Percentiles rank a stretch among this genome's conserved stretches.
phyloP scores from a whole-genome alignment of 1,284 basidiomycete genomes.

The Irpex rosettiformis region DNA sequence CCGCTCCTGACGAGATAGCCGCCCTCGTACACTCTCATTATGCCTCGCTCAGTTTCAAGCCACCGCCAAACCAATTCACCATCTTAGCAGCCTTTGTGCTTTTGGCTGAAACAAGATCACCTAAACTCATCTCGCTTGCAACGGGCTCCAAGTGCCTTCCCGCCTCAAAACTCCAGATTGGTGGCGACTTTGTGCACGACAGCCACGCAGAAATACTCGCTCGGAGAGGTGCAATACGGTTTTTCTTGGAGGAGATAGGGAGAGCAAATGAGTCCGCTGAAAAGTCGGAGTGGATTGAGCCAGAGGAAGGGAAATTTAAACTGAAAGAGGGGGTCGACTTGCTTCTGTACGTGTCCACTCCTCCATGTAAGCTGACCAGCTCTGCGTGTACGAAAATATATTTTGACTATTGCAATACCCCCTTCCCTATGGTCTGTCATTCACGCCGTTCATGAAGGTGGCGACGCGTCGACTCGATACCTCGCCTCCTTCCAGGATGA shows the following conservation, averaged over 20 bases:
- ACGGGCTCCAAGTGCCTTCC: slow-evolving; percentile 91
- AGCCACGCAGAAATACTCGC: slow-evolving; percentile 90
- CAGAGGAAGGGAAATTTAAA: slow-evolving; percentile 39
- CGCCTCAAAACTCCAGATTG: slow-evolving; percentile 50
- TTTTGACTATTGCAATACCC: slow-evolving; percentile 7
- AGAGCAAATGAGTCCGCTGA: slow-evolving; percentile 11
- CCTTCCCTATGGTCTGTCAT: not conserved
- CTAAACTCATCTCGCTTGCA: slow-evolving; percentile 66
- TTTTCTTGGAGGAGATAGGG: slow-evolving; percentile 71
- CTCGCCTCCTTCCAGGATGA: slow-evolving; percentile 71
- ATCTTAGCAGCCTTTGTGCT: slow-evolving; percentile 55
- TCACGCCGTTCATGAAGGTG: slow-evolving; percentile 49
- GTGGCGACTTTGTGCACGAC: slow-evolving; percentile 87
- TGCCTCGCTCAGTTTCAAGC: slow-evolving; percentile 40
- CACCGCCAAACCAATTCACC: slow-evolving; percentile 53
- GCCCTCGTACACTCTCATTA: slow-evolving; percentile 41
- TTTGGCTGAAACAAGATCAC: slow-evolving; percentile 25
- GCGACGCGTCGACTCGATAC: slow-evolving; percentile 84
- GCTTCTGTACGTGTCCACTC: slow-evolving; percentile 81
- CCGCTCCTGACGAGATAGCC: slow-evolving; percentile 22
- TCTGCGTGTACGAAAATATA: slow-evolving; percentile 6
- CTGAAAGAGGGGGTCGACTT: slow-evolving; percentile 52
- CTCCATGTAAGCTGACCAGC: slow-evolving; percentile 68
- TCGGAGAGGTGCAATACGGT: slow-evolving; percentile 74
- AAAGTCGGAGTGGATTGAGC: slow-evolving; percentile 40